These are phyloP conservation scores for Zygotorulaspora mrakii DNA, from an alignment of 1,139 yeast genomes.

Conservation along the genomic window DNA sequence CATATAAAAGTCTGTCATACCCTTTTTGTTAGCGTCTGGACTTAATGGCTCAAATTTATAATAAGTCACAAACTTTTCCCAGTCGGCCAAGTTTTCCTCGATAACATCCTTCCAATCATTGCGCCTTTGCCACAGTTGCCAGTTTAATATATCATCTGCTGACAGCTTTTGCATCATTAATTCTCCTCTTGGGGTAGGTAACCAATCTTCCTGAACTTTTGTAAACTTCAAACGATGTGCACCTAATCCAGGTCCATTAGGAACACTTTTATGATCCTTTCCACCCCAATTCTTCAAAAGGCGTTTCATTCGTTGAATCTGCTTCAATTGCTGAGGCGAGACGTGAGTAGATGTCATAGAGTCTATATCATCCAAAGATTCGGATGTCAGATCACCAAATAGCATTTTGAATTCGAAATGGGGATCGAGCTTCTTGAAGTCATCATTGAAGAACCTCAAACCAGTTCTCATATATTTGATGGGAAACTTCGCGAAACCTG, in stretches of 20 bases:
- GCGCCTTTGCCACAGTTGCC: slow-evolving; percentile 39
- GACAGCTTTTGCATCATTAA: slow-evolving; percentile 57
- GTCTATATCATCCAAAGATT: slow-evolving; percentile 70
- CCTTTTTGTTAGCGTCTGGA: slow-evolving; percentile 39
- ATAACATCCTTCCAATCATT: slow-evolving; percentile 49
- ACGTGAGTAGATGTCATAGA: slow-evolving; percentile 50
- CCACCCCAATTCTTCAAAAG: slow-evolving; percentile 82
- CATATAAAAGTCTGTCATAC: slow-evolving; percentile 60
- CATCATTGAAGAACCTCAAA: slow-evolving; percentile 41
- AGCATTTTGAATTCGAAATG: slow-evolving; percentile 70
- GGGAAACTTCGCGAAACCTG: slow-evolving; percentile 46
- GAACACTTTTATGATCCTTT: slow-evolving; percentile 61
- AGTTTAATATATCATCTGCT: slow-evolving; percentile 42
- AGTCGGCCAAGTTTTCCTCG: slow-evolving; percentile 45
- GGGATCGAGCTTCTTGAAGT: slow-evolving; percentile 63
- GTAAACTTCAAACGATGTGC: slow-evolving; percentile 60
- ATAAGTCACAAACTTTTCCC: slow-evolving; percentile 46
- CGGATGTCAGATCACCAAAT: slow-evolving; percentile 70
- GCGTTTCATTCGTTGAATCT: slow-evolving; percentile 57
- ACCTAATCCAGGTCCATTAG: slow-evolving; percentile 58
- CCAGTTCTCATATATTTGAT: slow-evolving; percentile 41
- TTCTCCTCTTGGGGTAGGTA: slow-evolving; percentile 66
- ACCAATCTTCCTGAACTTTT: slow-evolving; percentile 75
- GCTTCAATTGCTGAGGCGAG: slow-evolving; percentile 63
- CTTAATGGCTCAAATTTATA: slow-evolving; percentile 48